Evolutionary conservation across 2,329 filamentous ascomycete species (phyloP).

Genomic region (Orbilia oligospora): DNA sequence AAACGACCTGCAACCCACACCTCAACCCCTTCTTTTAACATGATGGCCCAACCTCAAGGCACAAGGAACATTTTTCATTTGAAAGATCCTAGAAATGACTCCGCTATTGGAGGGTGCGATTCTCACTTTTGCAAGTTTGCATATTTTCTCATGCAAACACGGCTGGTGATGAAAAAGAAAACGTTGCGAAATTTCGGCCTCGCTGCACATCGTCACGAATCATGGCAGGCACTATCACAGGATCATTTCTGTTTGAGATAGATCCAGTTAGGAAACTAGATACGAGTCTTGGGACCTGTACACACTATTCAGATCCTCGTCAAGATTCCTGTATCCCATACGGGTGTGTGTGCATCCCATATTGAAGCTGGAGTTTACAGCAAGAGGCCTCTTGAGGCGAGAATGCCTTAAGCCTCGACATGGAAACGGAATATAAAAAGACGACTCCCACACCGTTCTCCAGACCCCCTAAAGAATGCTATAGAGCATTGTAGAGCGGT

Average conservation of each 20-base stretch:
- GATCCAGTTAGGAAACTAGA: conserved; percentile 52
- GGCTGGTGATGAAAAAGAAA: conserved; percentile 34
- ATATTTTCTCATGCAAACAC: conserved; percentile 49
- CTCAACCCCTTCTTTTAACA: conserved; percentile 18
- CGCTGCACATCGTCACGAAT: conserved; percentile 26
- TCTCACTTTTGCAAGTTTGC: conserved; percentile 6
- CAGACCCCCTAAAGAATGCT: conserved; percentile 17
- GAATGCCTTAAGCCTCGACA: conserved; percentile 14
- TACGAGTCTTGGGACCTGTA: conserved; percentile 23
- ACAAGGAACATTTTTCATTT: conserved; percentile 9
- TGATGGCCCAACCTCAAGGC: conserved; percentile 34
- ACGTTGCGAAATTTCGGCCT: conserved; percentile 24
- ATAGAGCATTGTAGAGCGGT: conserved; percentile 9
- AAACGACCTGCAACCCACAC: conserved; percentile 44
- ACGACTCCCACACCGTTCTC: conserved; percentile 20
- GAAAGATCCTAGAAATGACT: conserved; percentile 36
- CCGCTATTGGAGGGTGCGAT: conserved; percentile 17
- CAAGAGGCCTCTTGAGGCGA: background rate
- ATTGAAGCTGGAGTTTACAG: conserved; percentile 30
- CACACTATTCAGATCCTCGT: conserved; percentile 42
- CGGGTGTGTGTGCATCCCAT: conserved; percentile 31
- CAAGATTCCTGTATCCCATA: conserved; percentile 31
- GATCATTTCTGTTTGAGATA: conserved; percentile 30
- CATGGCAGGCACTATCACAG: conserved; percentile 48
- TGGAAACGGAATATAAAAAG: conserved; percentile 32